Evolutionary conservation across 441 rosid species (phyloP).

Genomic region (Corymbia calophylla): DNA sequence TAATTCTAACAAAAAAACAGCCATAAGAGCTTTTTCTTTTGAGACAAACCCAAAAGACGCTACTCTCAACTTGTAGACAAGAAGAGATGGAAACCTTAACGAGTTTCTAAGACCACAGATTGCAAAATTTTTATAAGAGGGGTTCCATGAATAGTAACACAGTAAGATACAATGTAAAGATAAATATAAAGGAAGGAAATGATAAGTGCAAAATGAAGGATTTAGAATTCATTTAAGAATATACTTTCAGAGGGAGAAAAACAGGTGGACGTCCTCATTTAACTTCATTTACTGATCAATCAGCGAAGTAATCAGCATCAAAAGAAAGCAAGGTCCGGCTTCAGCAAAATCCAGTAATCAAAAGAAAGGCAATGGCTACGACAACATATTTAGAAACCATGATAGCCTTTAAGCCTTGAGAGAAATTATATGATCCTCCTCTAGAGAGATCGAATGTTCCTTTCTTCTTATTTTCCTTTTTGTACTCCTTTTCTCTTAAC

Average conservation of each 20-base stretch:
- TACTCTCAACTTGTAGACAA: not conserved
- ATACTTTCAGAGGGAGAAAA: not conserved
- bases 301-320: not conserved
- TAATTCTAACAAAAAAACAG: not conserved
- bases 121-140: not conserved
- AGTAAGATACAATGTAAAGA: not conserved
- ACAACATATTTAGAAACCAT: not conserved
- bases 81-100: not conserved
- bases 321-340: too few species aligned
- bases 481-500: too few species aligned
- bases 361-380: not conserved
- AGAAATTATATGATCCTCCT: not conserved
- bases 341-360: not conserved
- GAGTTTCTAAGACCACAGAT: not conserved
- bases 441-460: not conserved
- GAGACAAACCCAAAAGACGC: not conserved
- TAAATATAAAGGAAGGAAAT: too few species aligned
- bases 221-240: not conserved
- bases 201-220: not conserved
- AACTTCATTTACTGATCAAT: too few species aligned
- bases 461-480: too few species aligned
- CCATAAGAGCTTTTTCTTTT: not conserved
- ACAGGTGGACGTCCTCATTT: not conserved
- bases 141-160: not conserved
- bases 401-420: not conserved